A percentile compares a stretch with the other conserved stretches of the same genome.
phyloP scores from a whole-genome alignment of 2,329 filamentous ascomycete species.

The Shiraia sp. region DNA sequence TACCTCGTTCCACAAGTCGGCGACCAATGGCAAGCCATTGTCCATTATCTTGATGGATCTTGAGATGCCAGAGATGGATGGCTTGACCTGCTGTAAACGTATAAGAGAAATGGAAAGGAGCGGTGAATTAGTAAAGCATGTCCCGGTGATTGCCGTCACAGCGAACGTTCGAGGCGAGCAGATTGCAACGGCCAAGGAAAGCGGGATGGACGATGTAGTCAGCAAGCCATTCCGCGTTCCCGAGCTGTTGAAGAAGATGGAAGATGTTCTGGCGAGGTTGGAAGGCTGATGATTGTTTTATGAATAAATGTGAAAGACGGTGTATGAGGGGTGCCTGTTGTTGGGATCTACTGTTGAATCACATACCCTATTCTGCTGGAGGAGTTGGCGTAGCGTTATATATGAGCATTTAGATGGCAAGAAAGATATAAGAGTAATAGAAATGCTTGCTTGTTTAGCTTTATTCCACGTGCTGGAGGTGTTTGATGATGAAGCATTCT shows the following conservation, averaged over 20 bases:
- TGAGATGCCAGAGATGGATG: constrained; percentile 48
- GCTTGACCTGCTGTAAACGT: constrained; percentile 35
- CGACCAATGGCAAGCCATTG: constrained; percentile 19
- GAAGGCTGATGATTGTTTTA: neutral
- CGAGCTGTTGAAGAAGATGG: constrained; percentile 35
- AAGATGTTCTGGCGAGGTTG: constrained; percentile 20
- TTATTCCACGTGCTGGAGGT: too few relatives aligned
- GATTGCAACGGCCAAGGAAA: constrained; percentile 31
- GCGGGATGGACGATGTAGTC: constrained; percentile 43
- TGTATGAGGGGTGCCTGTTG: too few relatives aligned
- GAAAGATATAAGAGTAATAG: too few relatives aligned
- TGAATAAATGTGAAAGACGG: too few relatives aligned
- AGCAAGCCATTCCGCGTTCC: constrained; percentile 41
- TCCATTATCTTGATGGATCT: constrained; percentile 42
- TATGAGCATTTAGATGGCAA: too few relatives aligned
- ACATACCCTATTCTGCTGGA: too few relatives aligned
- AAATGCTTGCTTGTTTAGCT: too few relatives aligned
- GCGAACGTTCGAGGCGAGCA: constrained; percentile 43
- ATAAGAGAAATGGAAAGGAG: constrained; percentile 36
- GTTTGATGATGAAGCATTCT: too few relatives aligned
- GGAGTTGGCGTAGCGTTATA: too few relatives aligned
- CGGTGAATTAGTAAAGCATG: constrained; percentile 25
- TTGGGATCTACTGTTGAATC: too few relatives aligned
- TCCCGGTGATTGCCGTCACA: constrained; percentile 43
- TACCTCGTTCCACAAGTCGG: constrained; percentile 14